Base-by-base conservation (phyloP, 2,329 filamentous ascomycete genomes). In the Colletotrichum caudatum region DNA sequence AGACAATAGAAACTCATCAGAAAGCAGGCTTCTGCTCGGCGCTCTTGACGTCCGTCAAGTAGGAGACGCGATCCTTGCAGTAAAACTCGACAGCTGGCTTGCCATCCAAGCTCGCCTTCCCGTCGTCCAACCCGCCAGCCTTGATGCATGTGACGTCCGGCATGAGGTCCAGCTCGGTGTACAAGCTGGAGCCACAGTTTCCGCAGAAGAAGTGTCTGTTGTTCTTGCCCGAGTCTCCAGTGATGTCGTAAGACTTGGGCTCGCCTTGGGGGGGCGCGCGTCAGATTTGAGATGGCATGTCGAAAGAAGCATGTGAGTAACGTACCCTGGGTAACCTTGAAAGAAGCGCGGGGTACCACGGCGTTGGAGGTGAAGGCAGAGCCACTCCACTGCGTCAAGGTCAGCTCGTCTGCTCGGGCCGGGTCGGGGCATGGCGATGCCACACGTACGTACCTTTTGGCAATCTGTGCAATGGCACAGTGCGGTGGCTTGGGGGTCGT, bases 141-240 rank as follows among this genome's bases (percentile, higher is more conserved):
- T 89, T 89, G 75, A 89, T 78, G 72, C 81, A 81, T 11, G 82
- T 81, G 73, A 84, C 78, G 26, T 85, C 85, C 1, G 84, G 83
- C 86, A 89, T 86, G 53, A 88, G 62, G 37, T 88, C 87, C 35
- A 88, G 79, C 76, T 85, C 81, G 12, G 85, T 87, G 76, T 85
- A 88, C 33, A 89, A 74, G 64, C 82, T 81, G 1, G 82, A 86
- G 23, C 87, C 87, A 74, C 87, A 89, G 71, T 76, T 84, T 20
- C 78, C 73, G 76, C 87, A 89, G 81, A 89, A 89, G 79, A 83
- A 88, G 75, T 88, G 87, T 74, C 84, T 85, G 78, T 89, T 89
- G 72, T 83, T 80, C 76, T 88, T 89, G 39, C 87, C 87, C 0
- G 84, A 86, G 46, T 77, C 82, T 4, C 86, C 87, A 0, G 76